These are phyloP conservation scores for Podospora australis DNA, from an alignment of 495 filamentous ascomycete genomes.

Conservation along the genomic window DNA sequence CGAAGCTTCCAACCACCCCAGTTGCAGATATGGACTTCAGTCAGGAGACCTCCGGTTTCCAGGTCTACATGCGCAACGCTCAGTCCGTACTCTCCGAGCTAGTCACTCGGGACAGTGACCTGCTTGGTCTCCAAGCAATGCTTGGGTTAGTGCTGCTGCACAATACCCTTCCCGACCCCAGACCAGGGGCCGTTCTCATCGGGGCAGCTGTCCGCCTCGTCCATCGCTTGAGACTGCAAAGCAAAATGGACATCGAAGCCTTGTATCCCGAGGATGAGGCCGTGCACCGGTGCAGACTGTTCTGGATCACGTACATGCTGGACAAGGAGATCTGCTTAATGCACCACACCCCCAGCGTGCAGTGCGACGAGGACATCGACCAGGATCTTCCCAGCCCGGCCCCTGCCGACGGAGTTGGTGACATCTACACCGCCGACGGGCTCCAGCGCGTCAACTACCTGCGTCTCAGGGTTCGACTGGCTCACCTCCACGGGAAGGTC, in stretches of 20 bases:
- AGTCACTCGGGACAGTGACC: conserved; percentile 25
- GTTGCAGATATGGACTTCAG: conserved; percentile 9
- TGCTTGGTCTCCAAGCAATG: conserved; percentile 24
- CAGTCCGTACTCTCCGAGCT: conserved; percentile 26
- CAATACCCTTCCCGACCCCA: conserved; percentile 22
- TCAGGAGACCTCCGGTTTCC: conserved; percentile 14
- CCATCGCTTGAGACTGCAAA: conserved; percentile 23
- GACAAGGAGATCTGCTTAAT: conserved; percentile 28
- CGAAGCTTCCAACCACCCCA: conserved; percentile 13
- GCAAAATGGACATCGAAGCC: conserved; percentile 10
- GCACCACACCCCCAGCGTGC: conserved; percentile 23
- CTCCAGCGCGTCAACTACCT: conserved; percentile 21
- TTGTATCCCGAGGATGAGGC: conserved; percentile 19
- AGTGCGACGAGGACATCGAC: conserved; percentile 25
- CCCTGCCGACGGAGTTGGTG: conserved; percentile 14
- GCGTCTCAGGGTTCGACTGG: conserved; percentile 21
- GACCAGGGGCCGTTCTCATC: conserved; percentile 24
- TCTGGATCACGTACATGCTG: conserved; percentile 28
- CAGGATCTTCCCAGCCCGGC: conserved; percentile 18
- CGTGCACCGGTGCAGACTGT: conserved; percentile 23
- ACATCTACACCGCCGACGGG: conserved; percentile 22
- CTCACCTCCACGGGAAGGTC: conserved; percentile 22
- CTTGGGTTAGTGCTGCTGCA: conserved; percentile 28
- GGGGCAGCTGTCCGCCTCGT: conserved; percentile 26
- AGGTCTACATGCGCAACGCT: conserved; percentile 25